Evolutionary conservation across 1,284 basidiomycete species (phyloP), one percentile per base, ranked within the genome.

Genomic region (Pseudozyma sp.): DNA sequence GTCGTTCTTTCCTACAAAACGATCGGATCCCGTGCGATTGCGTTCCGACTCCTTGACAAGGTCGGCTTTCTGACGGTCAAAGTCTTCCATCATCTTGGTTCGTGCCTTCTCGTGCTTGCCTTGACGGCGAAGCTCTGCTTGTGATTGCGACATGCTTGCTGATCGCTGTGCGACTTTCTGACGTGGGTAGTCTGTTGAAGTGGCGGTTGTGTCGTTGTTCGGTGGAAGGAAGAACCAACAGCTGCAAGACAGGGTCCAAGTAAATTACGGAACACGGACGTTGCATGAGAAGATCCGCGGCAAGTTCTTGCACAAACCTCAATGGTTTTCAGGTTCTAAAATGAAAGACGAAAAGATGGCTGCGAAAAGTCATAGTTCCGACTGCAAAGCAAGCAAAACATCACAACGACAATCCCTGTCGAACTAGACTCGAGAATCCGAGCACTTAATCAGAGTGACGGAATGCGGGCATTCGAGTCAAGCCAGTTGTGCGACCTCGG

Each of bases 1-100:
- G 84, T 98, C 96, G 86, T 93, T 91, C 85, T 97, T 93, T 5
- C 93, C 92, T 19, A 95, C 92, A 85, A 99, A 99, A 61, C 95
- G 92, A 82, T 92, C 92, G 0, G 63, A 36, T 19, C 69, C 71
- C n/a, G 70, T 83, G 5, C 81, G 79, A 62, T 86, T 86, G 12
- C 80, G 70, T 16, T 80, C 77, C 2, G 79, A 66, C 54, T 85
- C 83, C 18, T 72, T 82, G 74, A 92, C 90, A 82, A 96, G 90
- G 48, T 89, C 90, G 77, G 92, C 90, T 83, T 94, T 94, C 85
- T 95, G 92, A n/a, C 92, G 89, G 79, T 94, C 92, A 80, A 90
- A 96, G 56, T 93, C 92, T 81, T 94, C 92, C 85, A 77, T 66
- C 80, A 82, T 82, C 57, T 71, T 68, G 50, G 57, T 57, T 5